Base-by-base conservation (phyloP, 257 asterid species). In the Gentiana straminea region DNA sequence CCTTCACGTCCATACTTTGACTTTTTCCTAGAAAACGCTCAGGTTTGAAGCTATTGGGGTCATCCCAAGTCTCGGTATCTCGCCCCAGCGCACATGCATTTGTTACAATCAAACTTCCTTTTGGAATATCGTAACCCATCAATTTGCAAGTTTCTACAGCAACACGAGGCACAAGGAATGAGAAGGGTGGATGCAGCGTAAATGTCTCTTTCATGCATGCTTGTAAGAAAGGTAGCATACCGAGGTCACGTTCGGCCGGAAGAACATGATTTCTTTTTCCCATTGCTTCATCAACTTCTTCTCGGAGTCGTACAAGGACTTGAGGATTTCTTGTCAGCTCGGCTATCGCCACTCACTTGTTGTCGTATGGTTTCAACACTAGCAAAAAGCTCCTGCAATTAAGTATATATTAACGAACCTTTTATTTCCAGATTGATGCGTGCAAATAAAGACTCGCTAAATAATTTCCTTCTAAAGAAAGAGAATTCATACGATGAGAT, bases 171-270 rank as follows among this genome's bases (percentile, higher is more conserved):
- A 65, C 45, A 2, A 58, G 58, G 33, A 65, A 51, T 33, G 63
- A 58, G 44, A 15, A 44, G 0, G 70, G 64, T 32, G 70, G 70
- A 34, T 65, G 70, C 52, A 51, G 13, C 1, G 64, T 12, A 5
- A 65, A 54, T 2, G 64, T 39, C 35, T 65, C 70, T 9, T 65
- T 65, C 46, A 57, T 52, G 2, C 51, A 44, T 9, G 64, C 70
- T 8, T 65, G 58, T 13, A 65, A 52, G 34, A 41, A 65, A 0
- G 59, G 70, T 15, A 65, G 47, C 11, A 34, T 51, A 1, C 35
- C 9, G 4, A 65, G 24, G 2, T 65, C 11, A 11, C 7, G 34
- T 9, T 65, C 70, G 1, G 15, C 35, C 4, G 38, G n/a, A 5
- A 33, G 9, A 8, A 13, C 52, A 24, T 24, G 24, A 24, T 24